Evolutionary conservation across 306 rosid genomes (phyloP), one percentile per base, ranked within the genome.

Genomic region (Echinosophora koreensis): DNA sequence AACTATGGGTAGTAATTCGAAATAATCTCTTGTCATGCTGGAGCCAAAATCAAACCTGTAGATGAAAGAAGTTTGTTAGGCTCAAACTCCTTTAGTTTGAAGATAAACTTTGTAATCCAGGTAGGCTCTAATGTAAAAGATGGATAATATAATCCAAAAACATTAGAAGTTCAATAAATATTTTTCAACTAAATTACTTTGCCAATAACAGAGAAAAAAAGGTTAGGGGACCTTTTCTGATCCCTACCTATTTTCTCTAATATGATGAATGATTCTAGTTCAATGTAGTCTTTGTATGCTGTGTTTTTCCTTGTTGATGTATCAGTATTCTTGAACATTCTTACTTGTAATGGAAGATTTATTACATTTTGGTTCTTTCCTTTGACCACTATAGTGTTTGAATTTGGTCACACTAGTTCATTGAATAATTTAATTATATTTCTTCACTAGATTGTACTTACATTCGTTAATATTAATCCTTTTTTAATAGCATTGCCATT

Each of bases 401-500:
- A 51, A 54, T 69, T 42, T 83, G 55, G 14, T 39, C 57, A 13
- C 39, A 30, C n/a, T 16, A 66, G 77, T 8, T 49, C 28, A 65
- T 69, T 39, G 61, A 22, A 51, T 35, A 32, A 75, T 74, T 67
- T 79, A 44, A 46, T 69, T 69, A 32, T 47, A 51, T 71, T 55
- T 47, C 42, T 16, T 10, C 63, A 2, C 13, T 35, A 44, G 32
- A 76, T 73, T 50, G 22, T 47, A 22, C 74, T 55, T 76, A 10
- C 27, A 37, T 46, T 79, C 27, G 57, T 73, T 76, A 42, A 79
- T 60, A 44, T 67, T 77, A 38, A 35, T 74, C 41, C 66, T 83
- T 79, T 82, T 77, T 80, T 72, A 77, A 41, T 82, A 96, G 99
- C 82, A 83, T 96, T 88, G 98, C 99, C 66, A 96, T 96, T 85